These are phyloP conservation scores for Ceratocystis variospora DNA, from an alignment of 2,329 filamentous ascomycete genomes.

Conservation along the genomic window DNA sequence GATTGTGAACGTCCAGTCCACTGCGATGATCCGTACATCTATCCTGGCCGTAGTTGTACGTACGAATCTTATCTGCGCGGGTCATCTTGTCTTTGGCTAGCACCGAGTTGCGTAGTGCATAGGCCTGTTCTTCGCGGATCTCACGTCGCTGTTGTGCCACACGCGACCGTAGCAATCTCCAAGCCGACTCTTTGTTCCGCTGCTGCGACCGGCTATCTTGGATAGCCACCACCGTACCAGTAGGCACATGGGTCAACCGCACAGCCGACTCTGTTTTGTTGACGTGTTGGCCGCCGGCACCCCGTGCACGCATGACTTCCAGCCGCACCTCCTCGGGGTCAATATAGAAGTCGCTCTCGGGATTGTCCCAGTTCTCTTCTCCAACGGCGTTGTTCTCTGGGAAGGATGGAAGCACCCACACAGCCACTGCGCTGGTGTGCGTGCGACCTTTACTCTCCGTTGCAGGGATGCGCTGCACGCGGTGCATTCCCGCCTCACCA, in stretches of 20 bases:
- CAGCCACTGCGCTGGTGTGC: conserved; percentile 82
- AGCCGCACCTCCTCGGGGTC: conserved; percentile 66
- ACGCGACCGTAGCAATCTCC: conserved; percentile 68
- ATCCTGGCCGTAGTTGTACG: conserved; percentile 66
- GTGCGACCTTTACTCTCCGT: conserved; percentile 86
- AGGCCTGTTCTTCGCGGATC: conserved; percentile 67
- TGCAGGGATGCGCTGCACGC: conserved; percentile 82
- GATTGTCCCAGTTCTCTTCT: conserved; percentile 58
- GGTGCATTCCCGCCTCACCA: conserved; percentile 84
- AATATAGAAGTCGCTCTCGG: conserved; percentile 82
- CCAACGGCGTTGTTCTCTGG: conserved; percentile 37
- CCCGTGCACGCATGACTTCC: conserved; percentile 84
- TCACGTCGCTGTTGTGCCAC: conserved; percentile 70
- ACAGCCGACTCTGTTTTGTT: conserved; percentile 97
- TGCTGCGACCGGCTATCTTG: conserved; percentile 87
- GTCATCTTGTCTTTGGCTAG: conserved; percentile 71
- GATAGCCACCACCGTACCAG: conserved; percentile 74
- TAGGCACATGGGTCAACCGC: conserved; percentile 78
- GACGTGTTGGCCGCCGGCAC: conserved; percentile 92
- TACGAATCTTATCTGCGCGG: conserved; percentile 83
- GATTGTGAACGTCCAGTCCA: conserved; percentile 62
- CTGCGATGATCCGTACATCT: conserved; percentile 81
- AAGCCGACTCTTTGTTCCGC: conserved; percentile 75
- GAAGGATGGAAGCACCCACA: conserved; percentile 82
- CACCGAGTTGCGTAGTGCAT: conserved; percentile 60